Evolutionary conservation across 176 grass and related monocot genomes (phyloP), one percentile per base, ranked within the genome.

Genomic region (Juncus inflexus): DNA sequence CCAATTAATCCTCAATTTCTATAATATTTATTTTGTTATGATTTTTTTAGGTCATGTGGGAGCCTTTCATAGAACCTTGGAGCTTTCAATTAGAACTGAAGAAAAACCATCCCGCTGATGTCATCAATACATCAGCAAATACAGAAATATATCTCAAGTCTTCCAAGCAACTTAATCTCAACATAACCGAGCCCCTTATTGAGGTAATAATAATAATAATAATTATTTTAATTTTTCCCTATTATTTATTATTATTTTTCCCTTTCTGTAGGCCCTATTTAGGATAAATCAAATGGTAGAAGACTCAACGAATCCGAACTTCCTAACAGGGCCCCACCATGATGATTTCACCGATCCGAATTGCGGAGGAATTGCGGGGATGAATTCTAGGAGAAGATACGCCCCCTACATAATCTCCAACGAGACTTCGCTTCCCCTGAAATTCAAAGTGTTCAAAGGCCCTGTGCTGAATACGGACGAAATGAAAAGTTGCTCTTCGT

Each of bases 41-140:
- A 10, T 80, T 53, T 4, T 81, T 58, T 65, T 73, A 96, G 92
- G 92, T 96, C 78, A 96, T 91, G 87, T 96, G 92, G 92, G 92
- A 96, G 65, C 87, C 87, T 64, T 96, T 96, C 74, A 72, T 96
- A 73, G 92, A 96, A 83, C 92, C 92, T 54, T 91, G 87, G 78
- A 89, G 74, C 50, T 81, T 96, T 96, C 79, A 87, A 62, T 71
- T 88, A 76, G 74, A 77, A 38, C 60, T 88, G 57, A 49, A 58
- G 66, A 81, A 77, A 80, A 85, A 96, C 83, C 66, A 63, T 83
- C 52, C 66, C 47, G 77, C 83, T 62, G 62, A 77, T 83, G 70
- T 79, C 40, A 42, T 90, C 69, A 69, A 90, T 75, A 70, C 68
- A 64, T 81, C 76, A 72, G 62, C 82, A 37, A 63, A 36, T 81